Percentiles rank a stretch among this genome's conserved stretches.
Conservation (phyloP, 306 rosid genomes). For the Fragaria vesca region DNA sequence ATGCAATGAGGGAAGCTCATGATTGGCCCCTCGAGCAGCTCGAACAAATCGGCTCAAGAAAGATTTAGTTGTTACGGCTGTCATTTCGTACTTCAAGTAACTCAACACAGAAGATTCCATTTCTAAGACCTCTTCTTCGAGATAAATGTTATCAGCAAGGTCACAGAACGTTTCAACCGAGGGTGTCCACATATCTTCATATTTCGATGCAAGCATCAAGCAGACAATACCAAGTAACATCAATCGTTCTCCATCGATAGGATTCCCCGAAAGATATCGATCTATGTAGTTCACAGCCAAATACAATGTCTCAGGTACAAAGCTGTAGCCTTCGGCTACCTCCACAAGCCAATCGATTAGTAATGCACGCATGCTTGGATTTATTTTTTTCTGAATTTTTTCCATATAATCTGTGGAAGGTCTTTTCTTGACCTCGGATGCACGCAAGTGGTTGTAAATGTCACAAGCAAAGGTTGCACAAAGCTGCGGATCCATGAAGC, state of each 20-base stretch:
- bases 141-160: slow-evolving; percentile 78
- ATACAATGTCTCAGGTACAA: slow-evolving; percentile 90
- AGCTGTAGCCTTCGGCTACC: slow-evolving; percentile 97
- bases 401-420: slow-evolving; percentile 89
- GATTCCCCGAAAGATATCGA: slow-evolving; percentile 85
- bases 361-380: slow-evolving; percentile 82
- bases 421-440: slow-evolving; percentile 91
- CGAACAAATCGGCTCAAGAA: slow-evolving; percentile 87
- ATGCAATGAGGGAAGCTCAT: slow-evolving; percentile 70
- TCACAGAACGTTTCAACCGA: slow-evolving; percentile 91
- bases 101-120: slow-evolving; percentile 89
- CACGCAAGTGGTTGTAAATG: slow-evolving; percentile 86
- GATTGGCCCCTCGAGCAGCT: slow-evolving; percentile 64
- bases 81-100: slow-evolving; percentile 89
- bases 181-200: slow-evolving; percentile 93
- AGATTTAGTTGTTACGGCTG: slow-evolving; percentile 81
- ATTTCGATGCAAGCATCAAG: slow-evolving; percentile 99
- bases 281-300: slow-evolving; percentile 92
- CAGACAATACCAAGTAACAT: slow-evolving; percentile 93
- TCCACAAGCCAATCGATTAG: slow-evolving; percentile 95
- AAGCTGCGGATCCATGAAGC: slow-evolving; percentile 74
- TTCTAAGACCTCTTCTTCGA: slow-evolving; percentile 86
- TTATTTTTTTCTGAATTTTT: slow-evolving; percentile 75
- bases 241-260: slow-evolving; percentile 70
- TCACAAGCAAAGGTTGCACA: slow-evolving; percentile 74